Evolutionary conservation across 2,329 filamentous ascomycete genomes (phyloP).

Genomic region (Fusarium sp.): DNA sequence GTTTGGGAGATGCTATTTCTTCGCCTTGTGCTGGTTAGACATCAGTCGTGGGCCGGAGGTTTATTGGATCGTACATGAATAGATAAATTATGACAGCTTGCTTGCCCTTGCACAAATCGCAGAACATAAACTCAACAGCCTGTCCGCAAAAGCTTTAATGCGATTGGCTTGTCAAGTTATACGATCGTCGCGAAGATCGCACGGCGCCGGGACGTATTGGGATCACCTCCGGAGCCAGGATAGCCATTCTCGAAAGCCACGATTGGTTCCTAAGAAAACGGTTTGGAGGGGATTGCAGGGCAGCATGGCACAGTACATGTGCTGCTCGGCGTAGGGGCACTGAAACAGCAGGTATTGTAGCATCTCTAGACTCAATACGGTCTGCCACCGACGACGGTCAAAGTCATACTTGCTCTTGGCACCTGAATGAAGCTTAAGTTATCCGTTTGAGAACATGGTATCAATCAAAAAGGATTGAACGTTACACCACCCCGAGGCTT

Average conservation of each 20-base stretch:
- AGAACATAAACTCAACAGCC: constrained; percentile 16
- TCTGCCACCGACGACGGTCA: constrained; percentile 33
- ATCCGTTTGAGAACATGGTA: constrained; percentile 12
- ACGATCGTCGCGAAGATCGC: constrained; percentile 43
- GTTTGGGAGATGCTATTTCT: background rate
- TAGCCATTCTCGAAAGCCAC: constrained; percentile 19
- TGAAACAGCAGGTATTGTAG: constrained; percentile 31
- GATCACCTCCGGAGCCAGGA: constrained; percentile 36
- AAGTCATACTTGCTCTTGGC: constrained; percentile 27
- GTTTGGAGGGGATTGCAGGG: constrained; percentile 22
- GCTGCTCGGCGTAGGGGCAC: constrained; percentile 21
- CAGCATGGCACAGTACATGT: constrained; percentile 12
- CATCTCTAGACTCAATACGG: constrained; percentile 26
- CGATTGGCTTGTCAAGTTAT: constrained; percentile 47
- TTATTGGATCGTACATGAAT: constrained; percentile 1
- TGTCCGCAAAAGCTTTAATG: constrained; percentile 43
- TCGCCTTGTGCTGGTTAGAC: constrained; percentile 1
- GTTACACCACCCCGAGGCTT: constrained; percentile 29
- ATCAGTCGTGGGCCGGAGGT: constrained; percentile 1
- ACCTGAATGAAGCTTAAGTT: constrained; percentile 30
- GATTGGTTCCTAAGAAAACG: constrained; percentile 33
- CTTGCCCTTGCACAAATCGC: constrained; percentile 7
- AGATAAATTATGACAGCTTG: constrained; percentile 8
- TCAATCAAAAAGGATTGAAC: background rate
- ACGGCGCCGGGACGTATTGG: constrained; percentile 40